Base-by-base conservation (phyloP, 1,284 basidiomycete species). In the Agroathelia rolfsii region DNA sequence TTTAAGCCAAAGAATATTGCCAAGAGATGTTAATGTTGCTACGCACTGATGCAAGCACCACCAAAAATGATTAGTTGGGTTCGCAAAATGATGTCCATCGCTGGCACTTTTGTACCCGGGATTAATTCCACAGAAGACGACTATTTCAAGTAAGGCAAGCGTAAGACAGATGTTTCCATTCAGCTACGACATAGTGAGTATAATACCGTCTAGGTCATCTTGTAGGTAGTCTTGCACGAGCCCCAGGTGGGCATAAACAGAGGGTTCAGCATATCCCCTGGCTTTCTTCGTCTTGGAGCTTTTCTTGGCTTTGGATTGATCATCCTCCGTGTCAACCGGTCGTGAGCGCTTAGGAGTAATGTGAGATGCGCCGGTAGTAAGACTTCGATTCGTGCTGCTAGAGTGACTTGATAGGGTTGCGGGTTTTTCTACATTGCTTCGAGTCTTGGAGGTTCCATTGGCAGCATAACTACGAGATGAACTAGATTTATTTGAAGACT, bases 61-160 rank as follows among this genome's bases (percentile, higher is more conserved):
- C 74, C 72, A 79, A 46, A 78, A 79, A 32, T 74, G 70, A 48
- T 87, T 87, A 1, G 72, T 74, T 1, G 72, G 72, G 43, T 77
- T 71, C 1, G 72, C 77, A 47, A 76, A 87, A 49, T 85, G 81
- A 49, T 80, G 74, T 1, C 81, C 80, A 4, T 64, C 56, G 33
- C 63, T 59, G 0, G 78, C 72, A 2, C 76, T 80, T 44, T 52
- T 62, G 34, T 69, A 55, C 1, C 79, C 79, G 10, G 73, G 72
- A 46, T 78, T 80, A 36, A 80, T 78, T 9, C 75, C 75, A 43
- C 73, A 76, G 41, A 79, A 78, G 3, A 79, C 41, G 18, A 78
- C 75, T 78, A 34, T 0, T 28, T 12, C 12, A 14, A n/a, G 8
- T 39, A 24, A 18, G 17, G 16, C 14, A 33, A 36, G 19, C 18